Evolutionary conservation across 2,329 filamentous ascomycete species (phyloP), one percentile per base, ranked within the genome.

Genomic region (Teratosphaeria epicoccoides): DNA sequence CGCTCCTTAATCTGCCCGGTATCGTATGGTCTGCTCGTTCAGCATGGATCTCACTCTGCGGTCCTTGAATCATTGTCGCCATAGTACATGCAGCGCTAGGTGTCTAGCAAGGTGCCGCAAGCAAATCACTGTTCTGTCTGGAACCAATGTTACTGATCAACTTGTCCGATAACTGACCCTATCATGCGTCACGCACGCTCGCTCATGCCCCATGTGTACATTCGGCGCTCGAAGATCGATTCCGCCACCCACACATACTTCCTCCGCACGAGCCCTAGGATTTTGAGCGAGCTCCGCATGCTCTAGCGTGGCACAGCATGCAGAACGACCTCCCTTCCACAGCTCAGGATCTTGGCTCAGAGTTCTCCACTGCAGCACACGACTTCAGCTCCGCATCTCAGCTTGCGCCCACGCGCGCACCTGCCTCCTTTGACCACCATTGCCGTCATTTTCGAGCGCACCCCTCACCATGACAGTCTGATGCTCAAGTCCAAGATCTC

Each of bases 391-490:
- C 33, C 33, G 33, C n/a, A 20, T 40, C 33, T 40, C 33, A 40
- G 33, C 33, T 40, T 17, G 14, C 33, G 14, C 33, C 33, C 33
- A 40, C n/a, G 14, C 33, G 14, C 33, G 33, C 33, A 40, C 33
- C 3, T 40, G 33, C 33, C 33, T 40, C n/a, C 33, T 40, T 17
- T 40, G 33, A 17, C 33, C n/a, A 17, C 33, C n/a, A 17, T 17
- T 40, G 14, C 33, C 33, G 33, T 40, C 33, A 7, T 20, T 40
- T 1, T 6, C n/a, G 33, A n/a, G 33, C 10, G 33, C 33, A 4
- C 33, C 33, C 37, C 46, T 48, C 1, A 68, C 59, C 65, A 68
- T 67, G 46, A 66, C 57, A 20, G 63, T 65, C 53, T 67, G 65
- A 46, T 57, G 50, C 51, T 66, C 64, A 4, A 56, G 55, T 12